phyloP scores from a whole-genome alignment of 495 filamentous ascomycete species.

The Xylaria curta region DNA sequence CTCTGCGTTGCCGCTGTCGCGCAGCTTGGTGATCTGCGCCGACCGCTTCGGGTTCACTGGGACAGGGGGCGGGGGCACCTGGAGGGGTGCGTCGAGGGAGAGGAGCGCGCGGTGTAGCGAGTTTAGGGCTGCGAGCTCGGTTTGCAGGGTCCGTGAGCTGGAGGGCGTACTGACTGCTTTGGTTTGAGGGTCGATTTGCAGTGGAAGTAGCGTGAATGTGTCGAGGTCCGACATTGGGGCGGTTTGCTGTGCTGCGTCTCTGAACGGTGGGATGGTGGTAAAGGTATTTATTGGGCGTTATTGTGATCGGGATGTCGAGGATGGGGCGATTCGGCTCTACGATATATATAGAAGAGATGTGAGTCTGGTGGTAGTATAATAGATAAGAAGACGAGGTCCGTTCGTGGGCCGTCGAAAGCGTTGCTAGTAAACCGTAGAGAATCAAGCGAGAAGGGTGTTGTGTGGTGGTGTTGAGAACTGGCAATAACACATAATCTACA shows the following conservation, averaged over 20 bases:
- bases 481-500: slow-evolving; percentile 7
- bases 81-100: slow-evolving; percentile 59
- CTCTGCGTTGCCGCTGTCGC: slow-evolving; percentile 81
- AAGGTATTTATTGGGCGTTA: too few species aligned
- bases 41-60: slow-evolving; percentile 85
- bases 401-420: not conserved
- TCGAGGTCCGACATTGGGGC: slow-evolving; percentile 65
- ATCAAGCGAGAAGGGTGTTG: too few species aligned
- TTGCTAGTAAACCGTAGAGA: not conserved
- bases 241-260: not conserved
- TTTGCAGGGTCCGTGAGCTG: slow-evolving; percentile 55
- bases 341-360: not conserved
- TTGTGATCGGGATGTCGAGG: not conserved
- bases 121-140: slow-evolving; percentile 76
- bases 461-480: slow-evolving; percentile 19
- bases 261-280: slow-evolving; percentile 22
- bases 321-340: not conserved
- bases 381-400: not conserved
- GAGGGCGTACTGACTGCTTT: slow-evolving; percentile 59
- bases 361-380: not conserved
- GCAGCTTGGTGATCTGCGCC: slow-evolving; percentile 86
- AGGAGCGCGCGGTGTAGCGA: slow-evolving; percentile 72
- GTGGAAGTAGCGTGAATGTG: slow-evolving; percentile 81
- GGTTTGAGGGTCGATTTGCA: slow-evolving; percentile 78
- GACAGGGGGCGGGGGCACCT: slow-evolving; percentile 74